Conservation (phyloP, 202 grass and related monocot species). For the Digitaria exilis region DNA sequence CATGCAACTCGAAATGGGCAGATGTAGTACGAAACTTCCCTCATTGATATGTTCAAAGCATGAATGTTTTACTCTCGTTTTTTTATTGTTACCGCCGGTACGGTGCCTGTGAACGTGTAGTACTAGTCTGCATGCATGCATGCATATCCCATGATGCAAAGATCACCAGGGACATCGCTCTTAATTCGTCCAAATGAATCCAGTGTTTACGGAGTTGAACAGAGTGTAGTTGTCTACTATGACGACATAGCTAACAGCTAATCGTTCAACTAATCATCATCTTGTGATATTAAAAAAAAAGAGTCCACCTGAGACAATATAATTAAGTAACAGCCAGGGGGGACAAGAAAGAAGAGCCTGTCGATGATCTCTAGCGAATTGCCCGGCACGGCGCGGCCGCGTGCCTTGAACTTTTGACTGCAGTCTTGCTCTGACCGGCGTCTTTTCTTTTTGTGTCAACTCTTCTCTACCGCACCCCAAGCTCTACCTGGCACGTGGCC, state of each 20-base stretch:
- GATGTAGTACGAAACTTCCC: too few relatives aligned
- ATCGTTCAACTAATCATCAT: neutral
- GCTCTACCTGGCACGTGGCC: neutral
- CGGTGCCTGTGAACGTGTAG: too few relatives aligned
- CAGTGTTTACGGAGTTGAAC: neutral
- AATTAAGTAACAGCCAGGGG: neutral
- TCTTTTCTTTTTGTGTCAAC: neutral
- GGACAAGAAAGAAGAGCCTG: neutral
- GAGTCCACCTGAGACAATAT: neutral
- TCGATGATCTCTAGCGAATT: neutral
- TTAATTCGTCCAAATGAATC: neutral
- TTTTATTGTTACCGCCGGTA: neutral
- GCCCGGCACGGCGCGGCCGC: neutral
- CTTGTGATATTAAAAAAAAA: neutral
- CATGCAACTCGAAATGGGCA: neutral
- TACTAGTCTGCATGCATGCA: neutral
- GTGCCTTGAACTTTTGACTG: conserved; percentile 15
- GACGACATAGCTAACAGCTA: too few relatives aligned
- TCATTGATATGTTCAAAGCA: neutral
- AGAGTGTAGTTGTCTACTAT: neutral
- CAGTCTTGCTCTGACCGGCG: neutral
- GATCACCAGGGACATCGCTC: neutral
- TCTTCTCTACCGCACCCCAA: neutral
- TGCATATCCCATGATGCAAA: neutral
- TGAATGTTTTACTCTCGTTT: neutral